Evolutionary conservation across 164 flowering plant species (phyloP), one percentile per base, ranked within the genome.

Genomic region (Pachysandra terminalis): DNA sequence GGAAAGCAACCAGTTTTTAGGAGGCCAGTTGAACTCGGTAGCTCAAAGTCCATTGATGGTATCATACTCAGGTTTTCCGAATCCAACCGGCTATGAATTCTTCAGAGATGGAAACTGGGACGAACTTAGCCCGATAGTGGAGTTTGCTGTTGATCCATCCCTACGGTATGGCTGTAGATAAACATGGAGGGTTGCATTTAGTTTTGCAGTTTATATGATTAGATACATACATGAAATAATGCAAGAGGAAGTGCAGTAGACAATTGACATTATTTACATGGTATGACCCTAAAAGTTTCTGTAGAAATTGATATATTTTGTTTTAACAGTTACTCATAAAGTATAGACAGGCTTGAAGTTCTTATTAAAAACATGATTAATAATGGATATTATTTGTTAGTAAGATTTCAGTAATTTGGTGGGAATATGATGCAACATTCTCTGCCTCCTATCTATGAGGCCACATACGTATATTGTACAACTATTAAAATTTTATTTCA

Each of bases 71-170:
- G 74, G 62, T 65, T 37, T 64, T 51, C 61, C 68, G 0, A 66
- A 22, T 40, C n/a, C 48, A 0, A 63, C 65, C 24, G 40, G 48
- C 8, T 35, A 45, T 23, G 78, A 78, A 2, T 56, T 71, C 5
- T 61, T 71, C 21, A 61, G 58, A 21, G 56, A 77, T 35, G 78
- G 54, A 45, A 66, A 75, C 56, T 86, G 86, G 90, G 87, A 86
- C 66, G 90, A 86, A 69, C 85, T 86, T 12, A 67, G 82, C 56
- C 70, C 85, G 5, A 75, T 81, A 0, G 80, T 82, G 32, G 82
- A 81, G 55, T 71, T 66, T 66, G 68, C 77, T 6, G 15, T 74
- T 51, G 79, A 74, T 67, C 77, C 76, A 6, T 19, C 74, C 62
- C 56, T 49, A 24, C 15, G 45, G 40, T 45, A 70, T 69, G 72